Base-by-base conservation (phyloP, 306 rosid genomes). In the Hylodesmum podocarpum region DNA sequence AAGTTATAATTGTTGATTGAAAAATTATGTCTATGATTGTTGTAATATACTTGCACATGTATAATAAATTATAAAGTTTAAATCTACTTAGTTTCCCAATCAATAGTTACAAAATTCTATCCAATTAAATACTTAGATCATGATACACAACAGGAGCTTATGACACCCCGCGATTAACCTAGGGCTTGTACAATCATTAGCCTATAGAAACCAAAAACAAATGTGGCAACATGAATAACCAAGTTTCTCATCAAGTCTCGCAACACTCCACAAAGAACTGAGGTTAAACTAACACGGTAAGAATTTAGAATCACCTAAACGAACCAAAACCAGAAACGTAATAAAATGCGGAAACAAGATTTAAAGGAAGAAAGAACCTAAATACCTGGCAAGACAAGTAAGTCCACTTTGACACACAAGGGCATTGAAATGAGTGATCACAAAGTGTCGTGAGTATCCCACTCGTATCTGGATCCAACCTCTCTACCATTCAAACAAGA, bases 391-490 rank as follows among this genome's bases (percentile, higher is more conserved):
- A 95, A 66, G 99, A 92, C 61, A 95, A 80, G 69, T 89, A 80
- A 18, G 93, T 89, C 99, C 99, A 92, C 70, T 92, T 95, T n/a
- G 98, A 88, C 80, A 90, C 86, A 86, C 99, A 95, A 62, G 91
- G 92, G 64, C 97, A 95, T 47, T 87, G 92, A 82, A 95, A 92
- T 4, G 97, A 92, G 86, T 92, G 99, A 80, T 92, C 99, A 63
- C 99, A 95, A 8, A 89, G 87, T 9, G 98, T 88, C 53, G 87
- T 87, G 62, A 83, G 83, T 75, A 95, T 95, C 51, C 99, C 97
- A 70, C 99, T 89, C 34, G 87, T 82, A 66, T 84, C 88, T 5
- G 92, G 89, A 76, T 95, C 99, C 88, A 95, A 82, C 80, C 99
- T 85, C 89, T 95, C 97, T 95, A 77, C 18, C 75, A 84, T 77